Evolutionary conservation across 352 stramenopile genomes (phyloP), one percentile per base, ranked within the genome.

Genomic region (Pseudoperonospora humuli): DNA sequence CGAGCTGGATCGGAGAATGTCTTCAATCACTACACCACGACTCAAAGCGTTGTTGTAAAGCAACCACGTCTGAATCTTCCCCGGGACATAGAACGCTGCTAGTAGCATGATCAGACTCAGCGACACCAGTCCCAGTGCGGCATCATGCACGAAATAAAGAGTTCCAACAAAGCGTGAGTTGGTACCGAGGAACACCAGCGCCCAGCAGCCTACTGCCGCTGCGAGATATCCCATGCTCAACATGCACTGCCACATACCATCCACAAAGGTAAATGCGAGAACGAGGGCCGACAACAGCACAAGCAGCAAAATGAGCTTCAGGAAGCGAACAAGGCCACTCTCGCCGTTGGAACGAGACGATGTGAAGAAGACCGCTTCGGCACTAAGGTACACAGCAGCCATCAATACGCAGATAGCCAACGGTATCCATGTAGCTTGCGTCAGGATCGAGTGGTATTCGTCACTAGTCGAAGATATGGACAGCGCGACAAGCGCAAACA

Each of bases 1-100:
- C 25, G 73, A 83, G 61, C 81, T 87, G 26, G 75, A 55, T 39
- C 75, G 70, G 19, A 98, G 61, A 51, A 98, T 98, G 61, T 98
- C 94, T 50, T 97, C 94, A 19, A 98, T 96, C 24, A 98, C 95
- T 11, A 98, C 93, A 54, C 96, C 94, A 33, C 85, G 76, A 15
- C 86, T 97, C 21, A 98, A 60, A 14, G 95, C 95, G 57, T 98
- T 98, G 70, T 98, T 96, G 70, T 98, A 98, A 1, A 98, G 70
- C 36, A 98, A 66, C 93, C 92, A 98, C 23, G 93, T 98, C 65
- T 98, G 93, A 32, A 98, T 88, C 53, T 95, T 87, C 43, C 87
- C 77, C 10, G 86, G 87, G 33, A 97, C 72, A 46, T 84, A 81
- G 5, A 86, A 85, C 67, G 91, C 87, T 21, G 82, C 81, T 13